These are phyloP conservation scores for Teunomyces kruisii DNA, from an alignment of 805 yeast genomes.

Conservation along the genomic window DNA sequence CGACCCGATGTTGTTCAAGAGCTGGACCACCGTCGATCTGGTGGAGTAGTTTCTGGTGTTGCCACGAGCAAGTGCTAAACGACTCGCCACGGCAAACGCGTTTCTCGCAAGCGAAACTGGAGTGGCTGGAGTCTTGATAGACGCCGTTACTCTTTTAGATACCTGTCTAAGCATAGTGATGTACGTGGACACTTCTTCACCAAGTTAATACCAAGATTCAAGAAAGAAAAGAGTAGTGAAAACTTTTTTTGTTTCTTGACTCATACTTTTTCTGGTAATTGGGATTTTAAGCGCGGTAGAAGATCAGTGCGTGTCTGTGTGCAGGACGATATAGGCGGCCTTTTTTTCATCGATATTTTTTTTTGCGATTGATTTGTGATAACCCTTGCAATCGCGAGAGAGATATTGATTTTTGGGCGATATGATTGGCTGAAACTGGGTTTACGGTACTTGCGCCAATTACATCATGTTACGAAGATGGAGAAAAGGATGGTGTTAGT, in stretches of 20 bases:
- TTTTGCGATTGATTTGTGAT: too few relatives aligned
- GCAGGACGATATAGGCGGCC: conserved; percentile 3
- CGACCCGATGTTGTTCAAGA: conserved; percentile 93
- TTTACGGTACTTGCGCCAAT: too few relatives aligned
- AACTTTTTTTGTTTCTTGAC: conserved; percentile 10
- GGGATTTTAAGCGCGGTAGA: conserved; percentile 39
- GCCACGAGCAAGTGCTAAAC: neutral
- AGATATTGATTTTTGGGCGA: too few relatives aligned
- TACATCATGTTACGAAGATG: too few relatives aligned
- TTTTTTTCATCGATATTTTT: too few relatives aligned
- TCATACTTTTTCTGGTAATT: conserved; percentile 27
- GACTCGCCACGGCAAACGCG: conserved; percentile 3
- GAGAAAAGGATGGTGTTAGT: too few relatives aligned
- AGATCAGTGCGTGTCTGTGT: conserved; percentile 25
- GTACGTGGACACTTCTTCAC: neutral
- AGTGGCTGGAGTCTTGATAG: conserved; percentile 5
- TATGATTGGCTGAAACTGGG: too few relatives aligned
- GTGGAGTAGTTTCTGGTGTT: conserved; percentile 48
- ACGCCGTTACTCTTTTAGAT: conserved; percentile 8
- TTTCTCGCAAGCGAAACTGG: conserved; percentile 4
- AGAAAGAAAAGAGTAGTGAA: conserved; percentile 5
- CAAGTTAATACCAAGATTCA: neutral
- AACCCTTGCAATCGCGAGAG: too few relatives aligned
- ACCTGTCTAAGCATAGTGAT: conserved; percentile 20
- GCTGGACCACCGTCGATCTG: conserved; percentile 92